Evolutionary conservation across 2,329 filamentous ascomycete genomes (phyloP).

Genomic region (Pseudogymnoascus sp.): DNA sequence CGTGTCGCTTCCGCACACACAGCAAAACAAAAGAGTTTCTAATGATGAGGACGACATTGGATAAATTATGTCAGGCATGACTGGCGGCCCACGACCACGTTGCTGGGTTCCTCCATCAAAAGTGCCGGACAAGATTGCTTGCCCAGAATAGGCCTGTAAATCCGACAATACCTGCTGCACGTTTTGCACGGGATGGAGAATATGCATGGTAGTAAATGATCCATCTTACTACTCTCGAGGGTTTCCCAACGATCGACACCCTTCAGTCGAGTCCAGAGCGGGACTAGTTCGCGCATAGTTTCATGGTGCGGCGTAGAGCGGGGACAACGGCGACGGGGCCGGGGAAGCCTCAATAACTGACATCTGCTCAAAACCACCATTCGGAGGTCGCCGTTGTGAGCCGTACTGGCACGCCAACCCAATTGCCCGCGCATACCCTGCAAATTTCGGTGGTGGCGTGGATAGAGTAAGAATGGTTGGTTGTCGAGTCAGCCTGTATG

Average conservation of each 20-base stretch:
- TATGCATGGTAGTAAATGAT: neutral
- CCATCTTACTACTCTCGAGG: neutral
- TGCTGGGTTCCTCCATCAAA: neutral
- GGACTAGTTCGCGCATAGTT: neutral
- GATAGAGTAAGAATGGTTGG: neutral
- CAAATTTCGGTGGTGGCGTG: neutral
- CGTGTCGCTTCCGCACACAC: neutral
- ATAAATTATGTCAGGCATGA: conserved; percentile 4
- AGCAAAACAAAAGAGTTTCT: neutral
- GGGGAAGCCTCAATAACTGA: neutral
- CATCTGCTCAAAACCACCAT: neutral
- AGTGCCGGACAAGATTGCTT: neutral
- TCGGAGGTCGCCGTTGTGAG: neutral
- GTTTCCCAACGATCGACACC: neutral
- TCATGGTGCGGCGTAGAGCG: neutral
- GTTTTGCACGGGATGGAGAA: neutral
- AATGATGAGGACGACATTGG: neutral
- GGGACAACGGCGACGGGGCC: neutral
- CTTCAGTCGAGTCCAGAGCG: neutral
- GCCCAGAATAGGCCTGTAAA: neutral
- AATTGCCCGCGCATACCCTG: neutral
- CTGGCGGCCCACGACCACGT: neutral
- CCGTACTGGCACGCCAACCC: neutral
- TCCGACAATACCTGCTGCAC: neutral
- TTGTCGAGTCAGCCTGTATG: neutral